Base-by-base conservation (phyloP, 2,329 filamentous ascomycete species). In the Colletotrichum viniferum region DNA sequence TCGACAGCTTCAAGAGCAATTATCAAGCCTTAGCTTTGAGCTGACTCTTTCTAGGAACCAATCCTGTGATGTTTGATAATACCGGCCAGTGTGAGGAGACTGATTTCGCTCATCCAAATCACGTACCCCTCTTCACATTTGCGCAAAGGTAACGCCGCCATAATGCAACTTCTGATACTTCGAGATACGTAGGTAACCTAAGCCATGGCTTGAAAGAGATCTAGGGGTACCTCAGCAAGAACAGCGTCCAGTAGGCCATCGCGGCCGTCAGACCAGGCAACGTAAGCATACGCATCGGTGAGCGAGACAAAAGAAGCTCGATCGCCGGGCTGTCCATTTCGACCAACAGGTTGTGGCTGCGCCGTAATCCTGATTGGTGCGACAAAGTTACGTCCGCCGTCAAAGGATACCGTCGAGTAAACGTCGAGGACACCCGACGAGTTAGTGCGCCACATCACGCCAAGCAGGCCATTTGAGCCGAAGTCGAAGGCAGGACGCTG, bases 231-330 rank as follows among this genome's bases (percentile, higher is more conserved):
- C n/a, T 52, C 43, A 9, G n/a, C 43, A 52, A 52, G 43, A 52
- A 21, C 43, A 52, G n/a, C 43, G 12, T 52, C 43, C n/a, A 52
- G 43, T 52, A 52, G n/a, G 43, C 43, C 43, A 52, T 52, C 43
- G 43, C n/a, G n/a, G n/a, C 43, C 43, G n/a, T 52, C 43, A 52
- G n/a, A 52, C 43, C 10, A 52, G n/a, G n/a, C 43, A 21, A 52
- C n/a, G n/a, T 52, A 21, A 7, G 43, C 43, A 21, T 21, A 52
- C 5, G 43, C n/a, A 52, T 52, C 10, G 10, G 43, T 52, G 12
- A 52, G n/a, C 43, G n/a, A 52, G n/a, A 52, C 43, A 52, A 52
- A 52, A 13, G 43, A 52, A 21, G 43, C 43, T 52, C 43, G 43
- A 52, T 52, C n/a, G 43, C 43, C n/a, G 7, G 43, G 10, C 43